phyloP scores from a whole-genome alignment of 768 basidiomycete genomes.

The Termitomyces sp. region DNA sequence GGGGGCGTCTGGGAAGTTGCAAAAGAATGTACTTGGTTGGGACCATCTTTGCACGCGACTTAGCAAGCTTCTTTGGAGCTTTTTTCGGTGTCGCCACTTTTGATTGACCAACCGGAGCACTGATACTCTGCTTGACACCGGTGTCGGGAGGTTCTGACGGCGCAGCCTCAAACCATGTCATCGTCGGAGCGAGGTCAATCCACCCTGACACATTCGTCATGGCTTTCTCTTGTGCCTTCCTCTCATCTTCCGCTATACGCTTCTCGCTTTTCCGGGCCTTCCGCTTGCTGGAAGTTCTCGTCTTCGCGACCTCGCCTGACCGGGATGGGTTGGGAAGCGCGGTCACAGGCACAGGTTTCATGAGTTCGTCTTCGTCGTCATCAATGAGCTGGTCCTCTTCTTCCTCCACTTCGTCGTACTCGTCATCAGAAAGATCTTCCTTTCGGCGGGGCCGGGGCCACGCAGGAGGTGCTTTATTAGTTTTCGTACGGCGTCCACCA shows the following conservation, averaged over 20 bases:
- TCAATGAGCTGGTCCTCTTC: constrained; percentile 81
- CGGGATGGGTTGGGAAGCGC: constrained; percentile 20
- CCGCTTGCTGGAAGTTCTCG: constrained; percentile 43
- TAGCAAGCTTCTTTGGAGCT: constrained; percentile 34
- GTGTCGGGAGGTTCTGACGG: constrained; percentile 31
- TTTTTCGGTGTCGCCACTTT: constrained; percentile 45
- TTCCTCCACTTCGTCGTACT: constrained; percentile 59
- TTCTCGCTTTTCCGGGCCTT: constrained; percentile 52
- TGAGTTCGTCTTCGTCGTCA: constrained; percentile 38
- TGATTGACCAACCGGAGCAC: constrained; percentile 21
- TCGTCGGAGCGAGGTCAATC: constrained; percentile 30
- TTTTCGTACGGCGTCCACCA: constrained; percentile 16
- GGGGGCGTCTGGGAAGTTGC: not conserved
- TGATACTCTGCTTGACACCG: constrained; percentile 9
- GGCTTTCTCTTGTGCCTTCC: constrained; percentile 40
- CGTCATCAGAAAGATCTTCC: constrained; percentile 36
- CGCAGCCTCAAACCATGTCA: constrained; percentile 36
- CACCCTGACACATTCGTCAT: constrained; percentile 27
- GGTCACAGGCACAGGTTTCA: constrained; percentile 25
- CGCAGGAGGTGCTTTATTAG: constrained; percentile 12
- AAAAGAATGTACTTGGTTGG: constrained; percentile 24
- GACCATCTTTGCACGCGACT: constrained; percentile 30
- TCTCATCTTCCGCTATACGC: constrained; percentile 35
- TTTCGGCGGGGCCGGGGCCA: constrained; percentile 17
- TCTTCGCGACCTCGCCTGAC: constrained; percentile 36